Percentiles rank a stretch among this genome's conserved stretches.
These are phyloP conservation scores for Blastocystis sp. DNA, from an alignment of 352 stramenopile species.

Conservation along the genomic window DNA sequence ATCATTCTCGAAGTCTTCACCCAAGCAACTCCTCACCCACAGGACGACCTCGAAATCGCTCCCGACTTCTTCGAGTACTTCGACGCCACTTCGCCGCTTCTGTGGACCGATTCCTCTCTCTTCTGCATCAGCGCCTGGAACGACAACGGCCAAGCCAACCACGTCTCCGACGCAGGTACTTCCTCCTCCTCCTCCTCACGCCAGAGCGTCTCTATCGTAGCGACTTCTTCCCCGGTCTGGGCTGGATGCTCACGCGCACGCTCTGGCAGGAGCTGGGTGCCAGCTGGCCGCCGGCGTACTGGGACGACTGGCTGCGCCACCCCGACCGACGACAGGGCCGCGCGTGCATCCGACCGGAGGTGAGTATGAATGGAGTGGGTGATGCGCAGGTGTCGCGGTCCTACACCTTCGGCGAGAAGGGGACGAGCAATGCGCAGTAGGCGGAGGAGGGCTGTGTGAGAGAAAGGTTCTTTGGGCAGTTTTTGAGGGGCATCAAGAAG, in stretches of 20 bases:
- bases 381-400: slow-evolving; percentile 72
- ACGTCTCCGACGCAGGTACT: slow-evolving; percentile 52
- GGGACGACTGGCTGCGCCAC: slow-evolving; percentile 84
- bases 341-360: slow-evolving; percentile 78
- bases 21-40: slow-evolving; percentile 72
- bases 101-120: slow-evolving; percentile 75
- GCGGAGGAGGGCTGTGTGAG: not conserved
- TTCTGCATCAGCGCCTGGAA: slow-evolving; percentile 70
- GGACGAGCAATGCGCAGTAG: slow-evolving; percentile 74
- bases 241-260: slow-evolving; percentile 81
- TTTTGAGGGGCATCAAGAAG: slow-evolving; percentile 75
- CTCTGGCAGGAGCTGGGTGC: slow-evolving; percentile 75
- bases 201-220: slow-evolving; percentile 71
- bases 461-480: slow-evolving; percentile 72
- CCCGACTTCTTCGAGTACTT: slow-evolving; percentile 84
- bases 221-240: slow-evolving; percentile 84
- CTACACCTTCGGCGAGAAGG: slow-evolving; percentile 79
- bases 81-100: slow-evolving; percentile 75
- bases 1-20: slow-evolving; percentile 48
- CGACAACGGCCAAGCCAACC: slow-evolving; percentile 69
- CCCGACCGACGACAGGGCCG: slow-evolving; percentile 74
- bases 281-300: slow-evolving; percentile 78
- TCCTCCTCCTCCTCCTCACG: not conserved
- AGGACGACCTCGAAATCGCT: slow-evolving; percentile 82
- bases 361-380: slow-evolving; percentile 67